Evolutionary conservation across 371 early-diverging fungal species (phyloP), one percentile per base, ranked within the genome.

Genomic region (Mortierella sp.): DNA sequence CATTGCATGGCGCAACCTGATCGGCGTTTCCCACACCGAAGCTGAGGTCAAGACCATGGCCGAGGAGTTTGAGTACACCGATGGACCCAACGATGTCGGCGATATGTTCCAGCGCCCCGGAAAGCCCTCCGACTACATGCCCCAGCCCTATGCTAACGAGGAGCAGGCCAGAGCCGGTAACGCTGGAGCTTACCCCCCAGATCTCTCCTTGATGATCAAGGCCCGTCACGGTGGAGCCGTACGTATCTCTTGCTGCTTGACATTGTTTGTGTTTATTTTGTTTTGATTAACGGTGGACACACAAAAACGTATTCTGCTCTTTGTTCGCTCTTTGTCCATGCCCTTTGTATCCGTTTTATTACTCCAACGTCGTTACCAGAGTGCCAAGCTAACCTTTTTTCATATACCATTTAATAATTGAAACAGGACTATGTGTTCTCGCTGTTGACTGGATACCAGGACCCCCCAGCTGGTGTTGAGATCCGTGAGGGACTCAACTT

Each of bases 91-190:
- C 91, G 99, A 99, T 43, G 85, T 89, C 27, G 99, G 99, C 63
- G 96, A 97, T 56, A 96, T 96, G 95, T 99, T 97, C 88, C 92
- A 91, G 90, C 94, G 99, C 81, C 98, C 99, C 6, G 99, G 99
- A 80, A 99, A 97, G 95, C 94, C 94, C 75, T 92, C 97, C 16
- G 99, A 99, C 89, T 95, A 96, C 89, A 91, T 98, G 90, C 99
- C 99, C 54, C 83, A 80, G 21, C 95, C 98, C 24, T 99, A 99
- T 89, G 92, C 98, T 74, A 99, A 99, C 90, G 98, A 99, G 79
- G 98, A 99, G 88, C 97, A 97, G 76, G 97, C 99, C 49, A 95
- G 99, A 88, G 97, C 97, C 77, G 98, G 95, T 86, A 99, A 99
- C 89, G 97, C 95, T 75, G 99, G 99, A 85, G 98, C 99, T 79